Conservation (phyloP, 2,329 filamentous ascomycete species). For the Apiospora rasikravindrae region DNA sequence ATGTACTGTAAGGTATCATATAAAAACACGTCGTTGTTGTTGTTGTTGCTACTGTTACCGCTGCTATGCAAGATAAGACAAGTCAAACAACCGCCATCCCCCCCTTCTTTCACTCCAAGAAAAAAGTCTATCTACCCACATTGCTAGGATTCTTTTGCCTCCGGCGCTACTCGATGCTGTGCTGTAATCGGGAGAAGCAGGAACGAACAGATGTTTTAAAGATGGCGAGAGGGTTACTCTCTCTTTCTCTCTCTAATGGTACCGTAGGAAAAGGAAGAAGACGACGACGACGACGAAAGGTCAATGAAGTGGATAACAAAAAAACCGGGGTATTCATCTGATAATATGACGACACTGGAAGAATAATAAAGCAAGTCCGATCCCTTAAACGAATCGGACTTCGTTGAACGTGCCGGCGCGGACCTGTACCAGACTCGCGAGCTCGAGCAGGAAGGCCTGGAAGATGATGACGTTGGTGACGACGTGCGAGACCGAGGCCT, state of each 20-base stretch:
- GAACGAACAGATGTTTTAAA: background rate
- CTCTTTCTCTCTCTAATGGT: too few relatives aligned
- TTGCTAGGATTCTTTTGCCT: background rate
- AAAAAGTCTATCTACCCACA: background rate
- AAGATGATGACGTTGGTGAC: conserved; percentile 80
- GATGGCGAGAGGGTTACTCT: background rate
- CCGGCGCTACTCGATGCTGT: conserved; percentile 6
- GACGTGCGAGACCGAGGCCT: conserved; percentile 75
- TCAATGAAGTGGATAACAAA: background rate
- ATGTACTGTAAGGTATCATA: background rate
- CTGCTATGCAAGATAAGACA: background rate
- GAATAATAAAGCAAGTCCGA: background rate
- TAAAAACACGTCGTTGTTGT: background rate
- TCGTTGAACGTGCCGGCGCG: conserved; percentile 78
- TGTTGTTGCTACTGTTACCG: background rate
- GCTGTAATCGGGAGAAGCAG: background rate
- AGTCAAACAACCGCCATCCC: background rate
- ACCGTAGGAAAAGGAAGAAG: background rate
- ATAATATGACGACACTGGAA: background rate
- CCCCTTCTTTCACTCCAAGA: background rate
- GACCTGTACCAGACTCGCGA: conserved; percentile 76
- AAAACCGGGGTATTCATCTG: conserved; percentile 3
- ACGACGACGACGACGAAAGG: too few relatives aligned
- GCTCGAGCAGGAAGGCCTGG: conserved; percentile 80
- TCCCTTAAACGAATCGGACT: conserved; percentile 61